These are phyloP conservation scores for Phytomonas francai DNA, from an alignment of 208 protist species.

Conservation along the genomic window DNA sequence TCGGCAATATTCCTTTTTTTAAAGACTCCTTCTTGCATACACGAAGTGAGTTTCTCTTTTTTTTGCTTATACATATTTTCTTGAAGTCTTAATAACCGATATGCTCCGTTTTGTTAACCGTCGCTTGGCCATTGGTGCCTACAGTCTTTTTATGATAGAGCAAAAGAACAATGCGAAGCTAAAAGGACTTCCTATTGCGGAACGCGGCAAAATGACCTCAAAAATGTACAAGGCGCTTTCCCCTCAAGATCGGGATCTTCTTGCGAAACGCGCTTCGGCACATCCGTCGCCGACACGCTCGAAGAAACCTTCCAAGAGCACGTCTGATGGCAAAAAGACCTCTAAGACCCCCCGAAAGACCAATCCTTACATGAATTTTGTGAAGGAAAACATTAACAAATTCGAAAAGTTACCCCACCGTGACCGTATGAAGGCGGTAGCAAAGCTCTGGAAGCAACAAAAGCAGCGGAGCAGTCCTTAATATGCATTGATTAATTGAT, in stretches of 20 bases:
- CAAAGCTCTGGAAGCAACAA: constrained; percentile 83
- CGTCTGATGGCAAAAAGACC: constrained; percentile 22
- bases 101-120: constrained; percentile 64
- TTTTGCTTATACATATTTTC: background rate
- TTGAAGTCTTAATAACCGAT: background rate
- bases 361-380: constrained; percentile 60
- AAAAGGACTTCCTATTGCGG: constrained; percentile 46
- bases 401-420: constrained; percentile 63
- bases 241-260: constrained; percentile 31
- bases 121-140: constrained; percentile 67
- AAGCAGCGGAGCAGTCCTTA: constrained; percentile 19
- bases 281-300: constrained; percentile 16
- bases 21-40: background rate
- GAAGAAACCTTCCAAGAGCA: constrained; percentile 10
- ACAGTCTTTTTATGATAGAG: constrained; percentile 81
- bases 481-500: background rate
- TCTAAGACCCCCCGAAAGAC: constrained; percentile 15
- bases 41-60: background rate
- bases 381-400: constrained; percentile 70
- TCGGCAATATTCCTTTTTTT: background rate
- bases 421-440: constrained; percentile 76
- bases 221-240: constrained; percentile 76
- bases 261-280: constrained; percentile 64
- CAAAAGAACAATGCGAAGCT: constrained; percentile 82
- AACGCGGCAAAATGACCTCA: constrained; percentile 68